These are phyloP conservation scores for Leccinellum luteum DNA, from an alignment of 768 basidiomycete species.

Conservation along the genomic window DNA sequence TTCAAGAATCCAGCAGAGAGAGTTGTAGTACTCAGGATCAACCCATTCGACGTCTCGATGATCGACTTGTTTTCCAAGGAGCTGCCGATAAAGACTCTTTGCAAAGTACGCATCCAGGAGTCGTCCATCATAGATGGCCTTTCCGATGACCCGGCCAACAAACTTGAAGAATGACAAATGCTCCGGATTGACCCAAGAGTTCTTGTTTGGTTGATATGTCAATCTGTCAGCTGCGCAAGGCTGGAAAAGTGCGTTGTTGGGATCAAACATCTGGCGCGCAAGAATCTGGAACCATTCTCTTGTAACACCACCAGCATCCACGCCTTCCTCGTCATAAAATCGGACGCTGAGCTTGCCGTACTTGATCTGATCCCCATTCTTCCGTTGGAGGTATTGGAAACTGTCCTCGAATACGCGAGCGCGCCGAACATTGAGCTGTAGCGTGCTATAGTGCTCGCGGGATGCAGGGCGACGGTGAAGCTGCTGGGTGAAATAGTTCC, in stretches of 20 bases:
- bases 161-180: conserved; percentile 99
- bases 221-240: conserved; percentile 93
- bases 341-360: conserved; percentile 95
- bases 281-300: conserved; percentile 99
- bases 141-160: conserved; percentile 95
- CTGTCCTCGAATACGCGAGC: conserved; percentile 97
- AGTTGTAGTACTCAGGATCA: conserved; percentile 98
- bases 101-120: conserved; percentile 98
- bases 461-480: conserved; percentile 78
- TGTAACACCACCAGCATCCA: conserved; percentile 97
- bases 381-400: conserved; percentile 86
- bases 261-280: conserved; percentile 98
- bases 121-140: conserved; percentile 95
- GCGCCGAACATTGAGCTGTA: conserved; percentile 87
- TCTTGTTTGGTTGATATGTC: conserved; percentile 95
- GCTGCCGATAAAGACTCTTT: conserved; percentile 91
- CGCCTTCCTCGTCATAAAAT: conserved; percentile 96
- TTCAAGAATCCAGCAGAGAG: conserved; percentile 95
- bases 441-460: conserved; percentile 77
- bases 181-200: conserved; percentile 92
- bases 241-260: conserved; percentile 97
- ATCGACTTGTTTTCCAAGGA: conserved; percentile 92
- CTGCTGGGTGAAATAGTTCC: conserved; percentile 93
- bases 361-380: conserved; percentile 94
- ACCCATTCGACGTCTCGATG: conserved; percentile 97